Evolutionary conservation across 2,329 filamentous ascomycete genomes (phyloP).

Genomic region (Penicillium sp.): DNA sequence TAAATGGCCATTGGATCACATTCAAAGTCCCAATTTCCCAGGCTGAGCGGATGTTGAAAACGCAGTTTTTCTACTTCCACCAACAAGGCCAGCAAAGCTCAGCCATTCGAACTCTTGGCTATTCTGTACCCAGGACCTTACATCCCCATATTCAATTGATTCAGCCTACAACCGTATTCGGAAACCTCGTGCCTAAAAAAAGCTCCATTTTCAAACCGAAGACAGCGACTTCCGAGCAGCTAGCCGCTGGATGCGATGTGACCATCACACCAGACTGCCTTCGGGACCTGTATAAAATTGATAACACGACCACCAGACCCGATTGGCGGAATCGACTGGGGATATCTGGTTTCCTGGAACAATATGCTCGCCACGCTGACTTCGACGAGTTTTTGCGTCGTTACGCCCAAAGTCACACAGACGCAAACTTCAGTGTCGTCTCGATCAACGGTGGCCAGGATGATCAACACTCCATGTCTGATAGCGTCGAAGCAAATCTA

Average conservation of each 20-base stretch:
- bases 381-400: constrained; percentile 55
- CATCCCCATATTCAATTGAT: constrained; percentile 58
- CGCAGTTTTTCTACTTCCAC: constrained; percentile 57
- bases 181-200: constrained; percentile 46
- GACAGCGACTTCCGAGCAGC: constrained; percentile 14
- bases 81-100: constrained; percentile 42
- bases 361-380: constrained; percentile 54
- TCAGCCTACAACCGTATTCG: constrained; percentile 64
- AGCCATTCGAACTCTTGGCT: constrained; percentile 56
- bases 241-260: constrained; percentile 36
- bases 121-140: constrained; percentile 60
- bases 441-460: constrained; percentile 57
- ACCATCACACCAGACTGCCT: constrained; percentile 51
- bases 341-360: constrained; percentile 50
- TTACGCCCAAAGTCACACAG: constrained; percentile 53
- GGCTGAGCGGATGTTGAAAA: constrained; percentile 57
- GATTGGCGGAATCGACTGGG: constrained; percentile 42
- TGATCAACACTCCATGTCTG: constrained; percentile 42
- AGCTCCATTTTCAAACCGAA: constrained; percentile 28
- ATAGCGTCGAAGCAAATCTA: constrained; percentile 59
- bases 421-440: constrained; percentile 56
- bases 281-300: constrained; percentile 49
- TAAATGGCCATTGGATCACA: constrained; percentile 60
- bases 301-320: constrained; percentile 28
- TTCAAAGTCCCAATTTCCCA: constrained; percentile 43